phyloP scores from a whole-genome alignment of 2,329 filamentous ascomycete species.

The Monilinia vaccinii-corymbosi region DNA sequence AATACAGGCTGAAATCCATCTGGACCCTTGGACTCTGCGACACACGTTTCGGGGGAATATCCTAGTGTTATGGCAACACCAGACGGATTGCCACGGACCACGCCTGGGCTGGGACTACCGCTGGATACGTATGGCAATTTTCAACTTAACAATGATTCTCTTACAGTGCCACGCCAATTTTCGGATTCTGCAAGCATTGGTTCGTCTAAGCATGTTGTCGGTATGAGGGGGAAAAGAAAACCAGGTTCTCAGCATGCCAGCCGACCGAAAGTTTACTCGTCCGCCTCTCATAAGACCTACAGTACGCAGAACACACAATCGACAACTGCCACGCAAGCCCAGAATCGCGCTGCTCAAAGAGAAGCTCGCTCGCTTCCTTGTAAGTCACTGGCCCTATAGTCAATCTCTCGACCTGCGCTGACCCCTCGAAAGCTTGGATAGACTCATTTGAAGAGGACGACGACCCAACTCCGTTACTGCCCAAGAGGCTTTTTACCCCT shows the following conservation, averaged over 20 bases:
- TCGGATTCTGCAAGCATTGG: slow-evolving; percentile 18
- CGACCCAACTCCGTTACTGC: slow-evolving; percentile 13
- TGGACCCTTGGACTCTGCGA: neutral
- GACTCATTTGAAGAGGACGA: slow-evolving; percentile 26
- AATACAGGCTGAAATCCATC: neutral
- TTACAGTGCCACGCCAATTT: slow-evolving; percentile 11
- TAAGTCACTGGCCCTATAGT: slow-evolving; percentile 14
- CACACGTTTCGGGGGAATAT: neutral
- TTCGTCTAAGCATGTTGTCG: slow-evolving; percentile 19
- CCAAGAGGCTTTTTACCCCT: slow-evolving; percentile 22
- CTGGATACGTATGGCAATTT: slow-evolving; percentile 21
- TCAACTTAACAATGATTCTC: slow-evolving; percentile 16
- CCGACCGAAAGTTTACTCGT: slow-evolving; percentile 20
- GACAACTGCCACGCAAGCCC: slow-evolving; percentile 21
- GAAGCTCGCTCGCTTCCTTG: slow-evolving; percentile 26
- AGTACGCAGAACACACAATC: slow-evolving; percentile 18
- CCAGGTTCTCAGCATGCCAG: slow-evolving; percentile 10
- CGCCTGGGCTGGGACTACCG: slow-evolving; percentile 12
- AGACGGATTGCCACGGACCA: slow-evolving; percentile 14
- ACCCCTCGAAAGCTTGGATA: slow-evolving; percentile 27
- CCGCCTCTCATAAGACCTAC: slow-evolving; percentile 17
- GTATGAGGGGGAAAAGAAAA: slow-evolving; percentile 18
- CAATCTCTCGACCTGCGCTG: slow-evolving; percentile 7
- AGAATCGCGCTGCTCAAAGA: slow-evolving; percentile 20
- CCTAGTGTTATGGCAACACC: slow-evolving; percentile 13